Evolutionary conservation across 2,329 filamentous ascomycete species (phyloP).

Genomic region (Xylariaceae sp.): DNA sequence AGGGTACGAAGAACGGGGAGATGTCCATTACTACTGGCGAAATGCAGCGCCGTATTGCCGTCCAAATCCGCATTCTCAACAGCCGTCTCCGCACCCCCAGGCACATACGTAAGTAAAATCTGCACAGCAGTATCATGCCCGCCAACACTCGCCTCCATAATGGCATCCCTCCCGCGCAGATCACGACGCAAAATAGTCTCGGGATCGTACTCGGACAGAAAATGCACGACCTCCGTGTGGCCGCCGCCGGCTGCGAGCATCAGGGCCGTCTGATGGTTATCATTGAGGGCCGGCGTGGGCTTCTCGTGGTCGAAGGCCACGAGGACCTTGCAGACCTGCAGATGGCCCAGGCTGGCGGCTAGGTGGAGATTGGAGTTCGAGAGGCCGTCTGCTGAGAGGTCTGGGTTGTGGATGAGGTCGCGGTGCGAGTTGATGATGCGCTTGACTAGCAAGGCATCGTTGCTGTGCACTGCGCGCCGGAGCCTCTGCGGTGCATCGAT

Average conservation of each 20-base stretch:
- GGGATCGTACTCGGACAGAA: constrained; percentile 61
- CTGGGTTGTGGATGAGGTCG: constrained; percentile 69
- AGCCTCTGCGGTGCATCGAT: constrained; percentile 73
- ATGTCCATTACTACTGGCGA: constrained; percentile 77
- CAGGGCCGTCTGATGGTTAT: constrained; percentile 72
- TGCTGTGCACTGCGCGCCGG: constrained; percentile 73
- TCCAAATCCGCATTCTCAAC: constrained; percentile 58
- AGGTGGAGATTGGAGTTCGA: constrained; percentile 83
- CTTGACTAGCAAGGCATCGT: constrained; percentile 65
- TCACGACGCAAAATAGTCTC: constrained; percentile 61
- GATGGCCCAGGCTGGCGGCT: constrained; percentile 66
- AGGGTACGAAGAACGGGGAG: constrained; percentile 71
- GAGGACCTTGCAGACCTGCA: constrained; percentile 63
- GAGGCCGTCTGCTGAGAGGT: constrained; percentile 59
- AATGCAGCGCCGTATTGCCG: constrained; percentile 84
- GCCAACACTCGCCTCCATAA: constrained; percentile 58
- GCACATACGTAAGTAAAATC: constrained; percentile 57
- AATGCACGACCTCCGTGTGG: constrained; percentile 67
- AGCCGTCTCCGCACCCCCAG: constrained; percentile 47
- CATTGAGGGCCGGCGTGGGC: constrained; percentile 70
- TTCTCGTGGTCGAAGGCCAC: constrained; percentile 70
- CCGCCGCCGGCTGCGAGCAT: constrained; percentile 69
- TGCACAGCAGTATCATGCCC: constrained; percentile 62
- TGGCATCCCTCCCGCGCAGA: constrained; percentile 62
- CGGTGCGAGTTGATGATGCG: constrained; percentile 74